These are phyloP conservation scores for Aspergillus funiculosus DNA, from an alignment of 495 filamentous ascomycete species.

Conservation along the genomic window DNA sequence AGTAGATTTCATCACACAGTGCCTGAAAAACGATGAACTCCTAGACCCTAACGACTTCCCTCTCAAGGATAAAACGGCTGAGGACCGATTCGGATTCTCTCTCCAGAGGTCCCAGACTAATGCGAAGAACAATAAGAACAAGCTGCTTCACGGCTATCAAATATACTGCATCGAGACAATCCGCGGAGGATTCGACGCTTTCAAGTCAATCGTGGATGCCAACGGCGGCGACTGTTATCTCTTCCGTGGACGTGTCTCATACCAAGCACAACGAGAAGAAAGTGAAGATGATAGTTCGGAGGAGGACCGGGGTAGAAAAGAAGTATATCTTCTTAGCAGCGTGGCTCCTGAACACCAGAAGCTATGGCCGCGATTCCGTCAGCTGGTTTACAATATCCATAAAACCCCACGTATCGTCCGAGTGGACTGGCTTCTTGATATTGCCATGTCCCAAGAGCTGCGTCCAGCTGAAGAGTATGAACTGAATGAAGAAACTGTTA, in stretches of 20 bases:
- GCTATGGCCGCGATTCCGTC: slow-evolving; percentile 74
- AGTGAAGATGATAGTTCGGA: slow-evolving; percentile 47
- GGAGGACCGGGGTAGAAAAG: slow-evolving; percentile 57
- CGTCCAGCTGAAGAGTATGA: slow-evolving; percentile 59
- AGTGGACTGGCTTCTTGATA: slow-evolving; percentile 82
- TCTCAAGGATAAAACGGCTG: slow-evolving; percentile 63
- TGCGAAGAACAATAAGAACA: slow-evolving; percentile 68
- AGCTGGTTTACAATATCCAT: slow-evolving; percentile 63
- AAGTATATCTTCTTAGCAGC: slow-evolving; percentile 72
- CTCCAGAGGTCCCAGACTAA: slow-evolving; percentile 58
- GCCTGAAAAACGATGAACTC: slow-evolving; percentile 56
- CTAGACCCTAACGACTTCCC: slow-evolving; percentile 55
- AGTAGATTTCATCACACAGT: slow-evolving; percentile 71
- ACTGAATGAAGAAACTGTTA: slow-evolving; percentile 34
- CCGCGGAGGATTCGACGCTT: slow-evolving; percentile 74
- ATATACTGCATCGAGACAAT: slow-evolving; percentile 78
- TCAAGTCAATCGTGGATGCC: slow-evolving; percentile 72
- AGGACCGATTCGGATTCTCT: slow-evolving; percentile 61
- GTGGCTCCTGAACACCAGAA: slow-evolving; percentile 56
- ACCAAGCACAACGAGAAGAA: slow-evolving; percentile 41
- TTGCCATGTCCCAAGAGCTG: slow-evolving; percentile 78
- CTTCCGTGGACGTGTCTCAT: slow-evolving; percentile 67
- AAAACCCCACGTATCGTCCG: slow-evolving; percentile 71
- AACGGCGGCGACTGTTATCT: slow-evolving; percentile 79
- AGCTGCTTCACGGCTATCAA: slow-evolving; percentile 62